Evolutionary conservation across 768 basidiomycete genomes (phyloP).

Genomic region (Xanthoconium purpureum): DNA sequence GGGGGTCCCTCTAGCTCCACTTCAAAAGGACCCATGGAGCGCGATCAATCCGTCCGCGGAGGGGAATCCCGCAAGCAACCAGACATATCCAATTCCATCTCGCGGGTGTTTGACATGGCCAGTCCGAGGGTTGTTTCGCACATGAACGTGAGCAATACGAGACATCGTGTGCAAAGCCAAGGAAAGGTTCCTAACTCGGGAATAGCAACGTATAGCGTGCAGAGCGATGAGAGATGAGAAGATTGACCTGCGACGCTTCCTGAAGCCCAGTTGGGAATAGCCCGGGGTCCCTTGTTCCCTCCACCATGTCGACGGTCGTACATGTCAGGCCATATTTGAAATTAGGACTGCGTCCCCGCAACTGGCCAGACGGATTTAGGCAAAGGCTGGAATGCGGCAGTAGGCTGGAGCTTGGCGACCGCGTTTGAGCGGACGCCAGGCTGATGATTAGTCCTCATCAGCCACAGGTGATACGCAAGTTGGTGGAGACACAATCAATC

Average conservation of each 20-base stretch:
- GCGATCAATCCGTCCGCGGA: conserved; percentile 26
- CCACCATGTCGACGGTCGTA: conserved; percentile 11
- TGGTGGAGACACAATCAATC: conserved; percentile 14
- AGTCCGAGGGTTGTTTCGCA: conserved; percentile 11
- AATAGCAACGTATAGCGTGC: conserved; percentile 20
- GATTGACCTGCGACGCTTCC: conserved; percentile 12
- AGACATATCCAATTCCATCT: conserved; percentile 5
- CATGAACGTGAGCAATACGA: conserved; percentile 22
- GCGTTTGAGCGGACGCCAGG: conserved; percentile 8
- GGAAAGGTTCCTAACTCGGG: conserved; percentile 15
- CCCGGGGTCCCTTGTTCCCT: conserved; percentile 12
- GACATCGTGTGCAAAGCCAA: conserved; percentile 17
- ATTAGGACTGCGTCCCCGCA: conserved; percentile 17
- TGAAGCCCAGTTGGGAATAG: not conserved
- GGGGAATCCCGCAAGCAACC: conserved; percentile 10
- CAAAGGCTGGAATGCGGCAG: conserved; percentile 13
- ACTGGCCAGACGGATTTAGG: conserved; percentile 17
- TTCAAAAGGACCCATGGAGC: conserved; percentile 14
- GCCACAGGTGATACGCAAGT: conserved; percentile 4
- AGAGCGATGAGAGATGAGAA: conserved; percentile 24
- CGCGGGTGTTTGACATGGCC: conserved; percentile 7
- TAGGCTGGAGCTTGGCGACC: conserved; percentile 25
- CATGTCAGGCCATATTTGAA: conserved; percentile 15
- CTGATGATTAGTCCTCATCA: conserved; percentile 5
- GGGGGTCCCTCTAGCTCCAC: conserved; percentile 7